phyloP scores from a whole-genome alignment of 2,329 filamentous ascomycete genomes.

The Xylariaceae sp. region DNA sequence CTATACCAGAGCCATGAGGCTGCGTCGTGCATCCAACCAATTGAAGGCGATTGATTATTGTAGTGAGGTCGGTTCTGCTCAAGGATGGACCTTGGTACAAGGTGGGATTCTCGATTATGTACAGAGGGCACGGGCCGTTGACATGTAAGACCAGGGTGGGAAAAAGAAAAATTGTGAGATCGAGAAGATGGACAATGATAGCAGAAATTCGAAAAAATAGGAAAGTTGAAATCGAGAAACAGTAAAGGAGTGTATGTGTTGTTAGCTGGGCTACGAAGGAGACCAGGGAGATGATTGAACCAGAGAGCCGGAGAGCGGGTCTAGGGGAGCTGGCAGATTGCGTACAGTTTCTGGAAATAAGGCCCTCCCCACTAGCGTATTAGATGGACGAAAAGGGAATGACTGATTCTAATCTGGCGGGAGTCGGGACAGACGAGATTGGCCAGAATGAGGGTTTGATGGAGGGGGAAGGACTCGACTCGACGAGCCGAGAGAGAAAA shows the following conservation, averaged over 20 bases:
- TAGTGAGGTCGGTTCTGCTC: slow-evolving; percentile 2
- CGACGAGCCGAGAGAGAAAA: not conserved
- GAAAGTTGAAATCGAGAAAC: slow-evolving; percentile 13
- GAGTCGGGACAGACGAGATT: slow-evolving; percentile 20
- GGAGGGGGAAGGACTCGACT: slow-evolving; percentile 10
- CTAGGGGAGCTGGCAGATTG: slow-evolving; percentile 27
- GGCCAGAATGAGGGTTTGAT: slow-evolving; percentile 12
- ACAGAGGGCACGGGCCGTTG: slow-evolving; percentile 13
- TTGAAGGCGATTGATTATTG: slow-evolving; percentile 11
- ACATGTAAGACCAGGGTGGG: not conserved
- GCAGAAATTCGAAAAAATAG: slow-evolving; percentile 14
- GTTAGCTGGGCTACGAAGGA: slow-evolving; percentile 28
- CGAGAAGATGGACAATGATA: slow-evolving; percentile 6
- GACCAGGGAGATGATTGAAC: slow-evolving; percentile 30
- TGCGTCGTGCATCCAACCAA: slow-evolving; percentile 34
- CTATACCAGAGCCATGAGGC: slow-evolving; percentile 34
- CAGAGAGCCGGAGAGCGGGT: slow-evolving; percentile 32
- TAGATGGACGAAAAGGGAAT: slow-evolving; percentile 30
- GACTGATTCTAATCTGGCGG: slow-evolving; percentile 26
- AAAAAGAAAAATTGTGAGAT: slow-evolving; percentile 13
- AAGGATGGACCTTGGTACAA: slow-evolving; percentile 11
- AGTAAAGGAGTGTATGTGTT: slow-evolving; percentile 21
- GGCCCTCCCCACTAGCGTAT: slow-evolving; percentile 31
- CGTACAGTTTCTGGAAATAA: slow-evolving; percentile 32
- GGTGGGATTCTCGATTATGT: slow-evolving; percentile 13